phyloP scores from a whole-genome alignment of 2,329 filamentous ascomycete species.

The Diaporthe aspalathi region DNA sequence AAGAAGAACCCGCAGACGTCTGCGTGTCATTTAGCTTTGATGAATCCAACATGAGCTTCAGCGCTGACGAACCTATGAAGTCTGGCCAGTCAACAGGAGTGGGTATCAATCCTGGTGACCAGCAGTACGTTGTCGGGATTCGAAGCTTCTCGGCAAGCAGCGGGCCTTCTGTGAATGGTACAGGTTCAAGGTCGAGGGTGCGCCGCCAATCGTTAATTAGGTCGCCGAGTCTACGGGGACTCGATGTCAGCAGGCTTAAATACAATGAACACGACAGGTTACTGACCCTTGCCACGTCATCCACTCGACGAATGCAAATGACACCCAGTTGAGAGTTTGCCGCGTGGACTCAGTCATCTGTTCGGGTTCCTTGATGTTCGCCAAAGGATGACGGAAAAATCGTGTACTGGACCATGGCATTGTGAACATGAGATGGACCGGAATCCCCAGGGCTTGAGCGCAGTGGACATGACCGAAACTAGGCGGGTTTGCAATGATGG shows the following conservation, averaged over 20 bases:
- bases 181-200: conserved; percentile 5
- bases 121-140: conserved; percentile 2
- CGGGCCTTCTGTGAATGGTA: neutral
- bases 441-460: conserved; percentile 17
- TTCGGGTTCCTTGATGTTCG: conserved; percentile 1
- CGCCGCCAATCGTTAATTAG: neutral
- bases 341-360: neutral
- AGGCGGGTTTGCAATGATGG: conserved; percentile 60
- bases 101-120: conserved; percentile 3
- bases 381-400: conserved; percentile 24
- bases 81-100: conserved; percentile 1
- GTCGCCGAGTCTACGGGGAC: neutral
- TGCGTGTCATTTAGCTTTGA: neutral
- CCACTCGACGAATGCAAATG: conserved; percentile 24
- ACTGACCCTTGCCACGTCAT: conserved; percentile 28
- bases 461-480: conserved; percentile 27
- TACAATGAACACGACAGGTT: too few relatives aligned
- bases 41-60: fast-evolving
- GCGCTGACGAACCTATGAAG: neutral
- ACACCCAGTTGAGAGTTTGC: conserved; percentile 1
- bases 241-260: neutral
- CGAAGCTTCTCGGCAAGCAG: conserved; percentile 4
- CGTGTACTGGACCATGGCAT: conserved; percentile 20
- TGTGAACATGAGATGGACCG: conserved; percentile 26
- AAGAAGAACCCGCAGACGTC: conserved; percentile 73